phyloP scores from a whole-genome alignment of 2,329 filamentous ascomycete species.

The Talaromyces islandicus region DNA sequence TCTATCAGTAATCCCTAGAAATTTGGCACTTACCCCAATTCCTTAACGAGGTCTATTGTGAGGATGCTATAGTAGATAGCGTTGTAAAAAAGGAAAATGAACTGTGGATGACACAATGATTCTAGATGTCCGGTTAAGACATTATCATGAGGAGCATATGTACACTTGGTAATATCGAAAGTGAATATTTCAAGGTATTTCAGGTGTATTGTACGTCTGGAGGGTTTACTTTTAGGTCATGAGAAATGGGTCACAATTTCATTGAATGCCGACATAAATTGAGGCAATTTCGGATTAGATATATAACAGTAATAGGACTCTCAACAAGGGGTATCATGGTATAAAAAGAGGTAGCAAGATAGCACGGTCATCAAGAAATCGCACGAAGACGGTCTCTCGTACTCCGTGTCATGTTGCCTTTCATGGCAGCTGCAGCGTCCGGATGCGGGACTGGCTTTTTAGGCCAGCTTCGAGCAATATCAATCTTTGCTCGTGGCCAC shows the following conservation, averaged over 20 bases:
- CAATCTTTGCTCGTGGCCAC: slow-evolving; percentile 78
- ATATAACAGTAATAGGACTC: not conserved
- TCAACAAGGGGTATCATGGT: slow-evolving; percentile 4
- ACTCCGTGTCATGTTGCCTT: slow-evolving; percentile 10
- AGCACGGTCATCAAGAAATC: not conserved
- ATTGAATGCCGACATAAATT: not conserved
- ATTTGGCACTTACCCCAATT: no score
- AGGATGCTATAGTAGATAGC: no score
- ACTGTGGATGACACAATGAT: no score
- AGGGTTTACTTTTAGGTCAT: not conserved
- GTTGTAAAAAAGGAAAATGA: no score
- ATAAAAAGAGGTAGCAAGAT: not conserved
- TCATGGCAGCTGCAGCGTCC: slow-evolving; percentile 11
- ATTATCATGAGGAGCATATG: no score
- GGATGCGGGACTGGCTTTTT: slow-evolving; percentile 51
- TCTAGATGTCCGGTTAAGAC: no score
- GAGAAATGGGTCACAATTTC: not conserved
- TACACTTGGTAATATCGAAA: no score
- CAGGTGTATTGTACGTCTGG: not conserved
- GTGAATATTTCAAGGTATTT: not conserved
- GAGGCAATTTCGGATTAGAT: not conserved
- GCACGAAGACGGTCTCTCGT: slow-evolving; percentile 11
- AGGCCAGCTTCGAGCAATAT: slow-evolving; percentile 88
- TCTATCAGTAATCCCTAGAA: not conserved
- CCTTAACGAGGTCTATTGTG: no score